Percentiles rank a stretch among this genome's conserved stretches.
Evolutionary conservation across 192 early-diverging fungal genomes (phyloP).

Genomic region (Linnemannia exigua): DNA sequence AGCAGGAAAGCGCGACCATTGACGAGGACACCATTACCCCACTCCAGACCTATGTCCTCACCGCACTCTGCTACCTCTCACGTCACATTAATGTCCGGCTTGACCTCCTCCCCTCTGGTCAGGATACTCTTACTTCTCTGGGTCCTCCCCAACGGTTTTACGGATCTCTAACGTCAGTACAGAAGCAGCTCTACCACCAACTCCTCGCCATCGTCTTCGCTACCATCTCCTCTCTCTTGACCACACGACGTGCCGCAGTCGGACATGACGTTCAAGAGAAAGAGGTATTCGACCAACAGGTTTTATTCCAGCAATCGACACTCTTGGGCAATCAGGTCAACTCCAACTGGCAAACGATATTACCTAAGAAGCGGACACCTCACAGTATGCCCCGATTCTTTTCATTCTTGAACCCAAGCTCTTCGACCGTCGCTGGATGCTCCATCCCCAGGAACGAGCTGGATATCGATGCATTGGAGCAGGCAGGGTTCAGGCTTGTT

Average conservation of each 20-base stretch:
- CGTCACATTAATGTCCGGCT: slow-evolving; percentile 55
- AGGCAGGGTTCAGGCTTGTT: slow-evolving; percentile 36
- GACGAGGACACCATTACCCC: slow-evolving; percentile 22
- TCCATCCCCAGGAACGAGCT: slow-evolving; percentile 51
- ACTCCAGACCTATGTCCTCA: slow-evolving; percentile 35
- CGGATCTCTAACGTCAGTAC: not conserved
- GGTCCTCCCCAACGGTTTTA: slow-evolving; percentile 47
- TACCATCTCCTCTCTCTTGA: slow-evolving; percentile 15
- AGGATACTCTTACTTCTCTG: slow-evolving; percentile 45
- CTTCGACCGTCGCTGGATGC: slow-evolving; percentile 45
- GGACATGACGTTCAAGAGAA: not conserved
- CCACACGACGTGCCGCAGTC: not conserved
- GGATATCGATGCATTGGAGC: slow-evolving; percentile 47
- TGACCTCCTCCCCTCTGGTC: slow-evolving; percentile 48
- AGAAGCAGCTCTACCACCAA: slow-evolving; percentile 29
- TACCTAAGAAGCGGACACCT: slow-evolving; percentile 33
- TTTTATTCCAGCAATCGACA: slow-evolving; percentile 29
- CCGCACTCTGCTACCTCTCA: slow-evolving; percentile 44
- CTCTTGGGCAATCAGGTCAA: slow-evolving; percentile 30
- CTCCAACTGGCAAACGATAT: slow-evolving; percentile 28
- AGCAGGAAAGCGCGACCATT: slow-evolving; percentile 1
- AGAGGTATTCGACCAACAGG: slow-evolving; percentile 9
- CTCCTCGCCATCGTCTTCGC: slow-evolving; percentile 48
- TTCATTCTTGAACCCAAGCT: slow-evolving; percentile 41
- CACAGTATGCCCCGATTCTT: slow-evolving; percentile 47